Base-by-base conservation (phyloP, 768 basidiomycete genomes). In the Pleurotus pulmonarius region DNA sequence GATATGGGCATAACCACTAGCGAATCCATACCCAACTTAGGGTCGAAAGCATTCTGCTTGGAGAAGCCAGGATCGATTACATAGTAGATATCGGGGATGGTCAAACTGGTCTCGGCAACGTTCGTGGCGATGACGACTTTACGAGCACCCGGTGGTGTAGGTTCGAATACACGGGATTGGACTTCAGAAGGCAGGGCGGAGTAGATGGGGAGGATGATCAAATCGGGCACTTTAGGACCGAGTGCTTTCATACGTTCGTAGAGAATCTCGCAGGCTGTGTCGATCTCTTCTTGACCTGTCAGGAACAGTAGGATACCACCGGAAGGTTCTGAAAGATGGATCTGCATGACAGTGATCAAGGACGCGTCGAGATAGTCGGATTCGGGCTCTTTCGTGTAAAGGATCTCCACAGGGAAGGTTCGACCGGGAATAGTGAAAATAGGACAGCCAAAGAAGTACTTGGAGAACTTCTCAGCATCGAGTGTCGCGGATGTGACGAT, bases 351-450 rank as follows among this genome's bases (percentile, higher is more conserved):
- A 3, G 97, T 98, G 64, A 98, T 98, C 59, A 99, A 87, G 20
- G 95, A 94, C 0, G 96, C 95, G 63, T 98, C 97, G 56, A 99
- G 84, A 71, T 99, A 99, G 71, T 99, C 97, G 18, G 83, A 82
- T 71, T 98, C 97, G 0, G 97, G 97, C 66, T 99, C 97, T 69
- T 98, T 98, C 63, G 96, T 98, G 74, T 98, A 99, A n/a, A 98
- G 77, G 26, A 91, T 82, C 71, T 99, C 97, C 60, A 98, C 97
- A 5, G 97, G 97, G 73, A 92, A 98, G n/a, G 94, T 94, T 65
- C 95, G 88, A 63, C 97, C 97, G n/a, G 97, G 97, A 61, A 99
- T 98, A 38, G 96, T 97, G 80, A 98, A 98, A 71, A 99, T 98
- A 25, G 97, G 96, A 71, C 95, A 98, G 5, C 91, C 93, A 69